Evolutionary conservation across 495 filamentous ascomycete species (phyloP), one percentile per base, ranked within the genome.

Genomic region (Penicillium bovifimosum): DNA sequence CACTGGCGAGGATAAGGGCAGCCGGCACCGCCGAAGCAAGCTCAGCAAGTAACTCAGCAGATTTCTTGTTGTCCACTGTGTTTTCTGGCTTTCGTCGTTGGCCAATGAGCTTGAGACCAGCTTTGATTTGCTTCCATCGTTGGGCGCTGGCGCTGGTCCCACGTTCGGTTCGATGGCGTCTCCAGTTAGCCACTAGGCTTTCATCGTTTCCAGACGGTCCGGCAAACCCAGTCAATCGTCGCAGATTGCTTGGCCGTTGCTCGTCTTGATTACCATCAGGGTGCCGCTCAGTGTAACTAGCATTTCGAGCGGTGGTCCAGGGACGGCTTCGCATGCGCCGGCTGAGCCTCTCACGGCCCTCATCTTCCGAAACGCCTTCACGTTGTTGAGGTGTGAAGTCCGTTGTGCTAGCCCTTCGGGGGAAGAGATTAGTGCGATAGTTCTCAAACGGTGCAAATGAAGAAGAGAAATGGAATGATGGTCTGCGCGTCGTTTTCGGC

Each of bases 11-110:
- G 53, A 99, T 95, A 47, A 97, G 69, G 18, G 90, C 93, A 9
- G 93, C 93, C 8, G 93, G 93, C 1, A 88, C 85, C 32, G 87
- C 93, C 6, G 93, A 95, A 24, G 91, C 84, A 18, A 99, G 76
- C 66, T 99, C 93, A 5, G 95, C 92, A 76, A 99, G 87, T 27
- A 99, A 76, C 64, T 99, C 95, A 16, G 93, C 91, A 20, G 91
- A 96, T 61, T 99, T 99, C 61, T 86, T 85, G 66, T 90, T 88
- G 68, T 99, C 93, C 41, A 96, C 84, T 44, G 86, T 82, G 36
- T 77, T 84, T 51, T 96, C 90, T 9, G 85, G 84, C 65, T 85
- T 95, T 60, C 84, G 88, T 28, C 79, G 70, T 62, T 87, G 85
- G 4, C 88, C 88, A 35, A 97, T 79, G 63, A 92, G 76, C 60